Conservation (phyloP, 2,329 filamentous ascomycete genomes). For the Dactylellina leptospora region DNA sequence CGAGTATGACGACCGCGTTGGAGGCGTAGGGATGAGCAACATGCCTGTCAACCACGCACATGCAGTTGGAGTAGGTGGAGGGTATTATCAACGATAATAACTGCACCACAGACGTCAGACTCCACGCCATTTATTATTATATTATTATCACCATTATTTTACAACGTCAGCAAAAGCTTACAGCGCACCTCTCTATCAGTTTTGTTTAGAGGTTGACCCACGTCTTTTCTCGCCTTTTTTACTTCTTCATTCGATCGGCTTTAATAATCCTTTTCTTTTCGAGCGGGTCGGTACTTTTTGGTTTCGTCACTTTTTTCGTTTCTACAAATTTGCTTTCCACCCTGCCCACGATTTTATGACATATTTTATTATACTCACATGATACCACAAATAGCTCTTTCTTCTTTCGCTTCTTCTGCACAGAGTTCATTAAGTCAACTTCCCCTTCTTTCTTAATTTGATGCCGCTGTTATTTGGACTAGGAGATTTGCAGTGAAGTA, state of each 20-base stretch:
- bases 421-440: constrained; percentile 24
- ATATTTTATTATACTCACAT: constrained; percentile 45
- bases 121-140: not conserved
- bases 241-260: constrained; percentile 10
- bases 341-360: constrained; percentile 50
- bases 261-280: constrained; percentile 26
- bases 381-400: constrained; percentile 52
- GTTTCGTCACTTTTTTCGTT: not conserved
- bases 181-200: constrained; percentile 38
- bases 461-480: constrained; percentile 9
- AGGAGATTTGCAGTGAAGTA: not conserved
- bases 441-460: not conserved
- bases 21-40: constrained; percentile 48
- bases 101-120: not conserved
- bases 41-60: constrained; percentile 50
- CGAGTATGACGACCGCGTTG: constrained; percentile 50
- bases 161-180: constrained; percentile 3
- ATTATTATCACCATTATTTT: too few relatives aligned
- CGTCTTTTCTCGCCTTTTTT: not conserved
- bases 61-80: constrained; percentile 49
- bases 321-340: constrained; percentile 31
- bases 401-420: constrained; percentile 1
- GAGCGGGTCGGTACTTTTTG: constrained; percentile 30
- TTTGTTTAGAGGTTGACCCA: constrained; percentile 35
- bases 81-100: constrained; percentile 48